Evolutionary conservation across 2,329 filamentous ascomycete genomes (phyloP), one percentile per base, ranked within the genome.

Genomic region (Trichoderma afroharzianum): DNA sequence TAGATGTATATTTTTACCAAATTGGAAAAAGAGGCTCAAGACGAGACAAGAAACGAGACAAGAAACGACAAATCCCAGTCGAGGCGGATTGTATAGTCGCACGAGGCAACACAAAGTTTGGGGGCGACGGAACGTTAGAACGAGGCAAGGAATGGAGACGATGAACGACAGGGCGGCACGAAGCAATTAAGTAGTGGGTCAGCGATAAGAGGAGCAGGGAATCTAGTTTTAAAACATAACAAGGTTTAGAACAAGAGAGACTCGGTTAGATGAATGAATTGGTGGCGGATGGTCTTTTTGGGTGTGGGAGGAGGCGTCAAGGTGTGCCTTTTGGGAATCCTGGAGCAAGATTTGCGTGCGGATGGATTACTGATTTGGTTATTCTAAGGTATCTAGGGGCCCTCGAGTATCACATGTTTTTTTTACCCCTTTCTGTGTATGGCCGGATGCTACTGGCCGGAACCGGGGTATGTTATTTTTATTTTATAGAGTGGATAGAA

Each of bases 211-310:
- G 30, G 21, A 11, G 21, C n/a, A 12, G 50, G 21, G 21, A 53
- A 53, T 53, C 47, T 53, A 50, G n/a, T n/a, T 43, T n/a, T 43
- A 50, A 21, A 21, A 9, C n/a, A 50, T 21, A 50, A 50, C 43
- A 50, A 50, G 43, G n/a, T 21, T 7, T n/a, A 47, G 43, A 50
- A 24, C n/a, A 21, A 24, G n/a, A 50, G 9, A 53, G 47, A 53
- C 63, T 67, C 63, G 63, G 47, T 57, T 67, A 57, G 63, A 33
- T 57, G 63, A 57, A 57, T 67, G n/a, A 43, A 43, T 43, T 47
- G 28, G 18, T 59, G 26, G 55, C 26, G 55, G 36, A 30, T 28
- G 33, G 18, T 30, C 18, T 50, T 50, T 32, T 18, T 8, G 39
- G 39, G n/a, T 18, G 39, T 18, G 11, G 61, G 11, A 47, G 63